phyloP scores from a whole-genome alignment of 306 rosid genomes.

The Vicia sativa region DNA sequence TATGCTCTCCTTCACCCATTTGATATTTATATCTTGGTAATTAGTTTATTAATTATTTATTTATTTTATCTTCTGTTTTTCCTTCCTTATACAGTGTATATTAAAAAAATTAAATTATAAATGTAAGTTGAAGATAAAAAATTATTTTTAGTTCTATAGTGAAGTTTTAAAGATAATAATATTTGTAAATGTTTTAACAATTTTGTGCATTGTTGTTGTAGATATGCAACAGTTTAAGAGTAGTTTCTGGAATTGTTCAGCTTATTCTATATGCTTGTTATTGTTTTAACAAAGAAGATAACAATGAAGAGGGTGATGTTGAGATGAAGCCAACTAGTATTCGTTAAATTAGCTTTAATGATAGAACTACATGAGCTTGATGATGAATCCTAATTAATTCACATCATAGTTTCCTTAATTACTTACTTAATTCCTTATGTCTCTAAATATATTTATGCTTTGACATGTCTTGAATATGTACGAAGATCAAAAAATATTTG shows the following conservation, averaged over 20 bases:
- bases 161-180: too few relatives aligned
- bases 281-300: constrained; percentile 26
- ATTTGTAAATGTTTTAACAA: not conserved
- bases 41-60: not conserved
- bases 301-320: not conserved
- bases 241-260: constrained; percentile 56
- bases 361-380: not conserved
- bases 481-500: too few relatives aligned
- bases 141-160: too few relatives aligned
- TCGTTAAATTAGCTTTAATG: constrained; percentile 38
- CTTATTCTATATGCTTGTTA: constrained; percentile 55
- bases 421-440: not conserved
- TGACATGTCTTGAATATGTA: too few relatives aligned
- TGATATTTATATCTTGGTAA: constrained; percentile 69
- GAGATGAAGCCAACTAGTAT: constrained; percentile 37
- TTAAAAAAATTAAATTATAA: not conserved
- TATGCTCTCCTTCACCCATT: constrained; percentile 71
- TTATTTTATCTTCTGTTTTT: not conserved
- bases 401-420: constrained; percentile 2
- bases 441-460: not conserved
- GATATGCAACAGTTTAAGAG: constrained; percentile 73
- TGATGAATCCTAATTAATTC: not conserved
- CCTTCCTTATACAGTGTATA: not conserved
- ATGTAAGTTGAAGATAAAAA: too few relatives aligned
- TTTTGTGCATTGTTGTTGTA: constrained; percentile 35